These are phyloP conservation scores for Warburgia ugandensis DNA, from an alignment of 164 flowering plant genomes.

Conservation along the genomic window DNA sequence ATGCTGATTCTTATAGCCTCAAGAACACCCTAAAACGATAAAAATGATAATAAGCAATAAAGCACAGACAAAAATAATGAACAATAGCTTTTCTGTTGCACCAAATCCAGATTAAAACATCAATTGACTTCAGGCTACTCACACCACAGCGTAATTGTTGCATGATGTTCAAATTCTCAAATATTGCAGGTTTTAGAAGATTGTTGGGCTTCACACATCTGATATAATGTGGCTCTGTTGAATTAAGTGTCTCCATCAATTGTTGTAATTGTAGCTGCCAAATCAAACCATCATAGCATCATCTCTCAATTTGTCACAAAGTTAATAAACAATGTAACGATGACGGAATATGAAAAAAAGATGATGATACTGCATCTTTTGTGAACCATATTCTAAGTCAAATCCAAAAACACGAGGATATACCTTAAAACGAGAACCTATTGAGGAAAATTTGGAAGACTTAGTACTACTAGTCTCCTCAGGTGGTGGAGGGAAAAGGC, in stretches of 20 bases:
- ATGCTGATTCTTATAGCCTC: slow-evolving; percentile 89
- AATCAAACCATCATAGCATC: background rate
- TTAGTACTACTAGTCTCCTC: slow-evolving; percentile 54
- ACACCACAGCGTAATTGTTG: slow-evolving; percentile 89
- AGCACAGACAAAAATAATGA: background rate
- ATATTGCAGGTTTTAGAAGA: slow-evolving; percentile 52
- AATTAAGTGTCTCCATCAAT: slow-evolving; percentile 74
- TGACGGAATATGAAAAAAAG: too few species aligned
- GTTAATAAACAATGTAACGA: too few species aligned
- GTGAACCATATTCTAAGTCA: too few species aligned
- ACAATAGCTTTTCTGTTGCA: background rate
- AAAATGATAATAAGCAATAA: slow-evolving; percentile 7
- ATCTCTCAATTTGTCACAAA: background rate
- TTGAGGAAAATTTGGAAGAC: slow-evolving; percentile 79
- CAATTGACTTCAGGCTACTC: slow-evolving; percentile 26
- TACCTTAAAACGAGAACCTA: slow-evolving; percentile 91
- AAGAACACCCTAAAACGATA: slow-evolving; percentile 67
- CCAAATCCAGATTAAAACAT: background rate
- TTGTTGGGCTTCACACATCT: slow-evolving; percentile 93
- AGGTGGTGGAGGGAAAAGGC: slow-evolving; percentile 60
- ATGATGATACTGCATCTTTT: too few species aligned
- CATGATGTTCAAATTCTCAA: slow-evolving; percentile 65
- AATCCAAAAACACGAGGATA: background rate
- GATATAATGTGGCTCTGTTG: slow-evolving; percentile 81
- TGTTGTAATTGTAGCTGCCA: slow-evolving; percentile 79